Evolutionary conservation across 306 rosid species (phyloP).

Genomic region (Medicago arabica): DNA sequence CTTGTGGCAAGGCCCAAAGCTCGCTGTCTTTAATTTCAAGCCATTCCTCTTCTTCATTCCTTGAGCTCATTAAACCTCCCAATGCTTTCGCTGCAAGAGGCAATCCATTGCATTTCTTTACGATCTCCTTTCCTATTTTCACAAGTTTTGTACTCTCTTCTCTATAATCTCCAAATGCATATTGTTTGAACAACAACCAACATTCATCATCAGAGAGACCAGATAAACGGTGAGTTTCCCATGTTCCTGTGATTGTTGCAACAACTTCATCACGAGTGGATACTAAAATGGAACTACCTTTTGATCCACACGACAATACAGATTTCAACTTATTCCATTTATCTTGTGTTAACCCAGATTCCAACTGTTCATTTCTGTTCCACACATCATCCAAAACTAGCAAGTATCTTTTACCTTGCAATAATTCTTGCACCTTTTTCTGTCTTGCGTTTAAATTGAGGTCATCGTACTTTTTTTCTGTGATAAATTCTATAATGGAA

Average conservation of each 20-base stretch:
- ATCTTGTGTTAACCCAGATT: background rate
- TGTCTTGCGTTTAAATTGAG: background rate
- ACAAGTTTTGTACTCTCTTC: background rate
- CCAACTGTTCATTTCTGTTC: background rate
- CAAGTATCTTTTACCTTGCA: slow-evolving; percentile 2
- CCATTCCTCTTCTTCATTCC: background rate
- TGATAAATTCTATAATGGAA: slow-evolving; percentile 13
- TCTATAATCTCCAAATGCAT: background rate
- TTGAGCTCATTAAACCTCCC: slow-evolving; percentile 13
- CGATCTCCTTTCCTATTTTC: background rate
- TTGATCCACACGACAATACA: background rate
- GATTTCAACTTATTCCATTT: background rate
- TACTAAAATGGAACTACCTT: slow-evolving; percentile 1
- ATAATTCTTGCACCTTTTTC: background rate
- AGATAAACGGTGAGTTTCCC: background rate
- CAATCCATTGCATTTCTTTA: background rate
- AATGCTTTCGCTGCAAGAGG: slow-evolving; percentile 17
- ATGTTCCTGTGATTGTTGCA: background rate
- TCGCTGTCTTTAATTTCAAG: background rate
- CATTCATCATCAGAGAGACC: background rate
- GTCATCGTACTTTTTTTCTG: background rate
- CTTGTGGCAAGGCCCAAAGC: background rate
- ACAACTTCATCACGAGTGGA: slow-evolving; percentile 11
- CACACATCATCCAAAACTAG: slow-evolving; percentile 8
- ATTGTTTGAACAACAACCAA: slow-evolving; percentile 21